phyloP scores from a whole-genome alignment of 495 filamentous ascomycete genomes.

The Neurospora africana region DNA sequence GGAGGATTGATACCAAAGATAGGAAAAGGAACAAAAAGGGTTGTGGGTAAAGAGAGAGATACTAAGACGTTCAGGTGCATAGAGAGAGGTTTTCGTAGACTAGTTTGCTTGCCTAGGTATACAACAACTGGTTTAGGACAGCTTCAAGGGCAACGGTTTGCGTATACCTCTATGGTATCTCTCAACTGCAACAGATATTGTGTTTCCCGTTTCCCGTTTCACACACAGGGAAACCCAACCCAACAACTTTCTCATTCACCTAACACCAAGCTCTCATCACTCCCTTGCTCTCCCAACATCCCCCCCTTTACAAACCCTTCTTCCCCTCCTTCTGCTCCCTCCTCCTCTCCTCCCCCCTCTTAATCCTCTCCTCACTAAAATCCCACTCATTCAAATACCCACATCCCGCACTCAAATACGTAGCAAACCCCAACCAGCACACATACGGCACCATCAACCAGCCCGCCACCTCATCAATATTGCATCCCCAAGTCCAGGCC shows the following conservation, averaged over 20 bases:
- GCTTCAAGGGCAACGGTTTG: not conserved
- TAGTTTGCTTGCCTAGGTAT: not conserved
- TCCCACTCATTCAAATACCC: slow-evolving; percentile 73
- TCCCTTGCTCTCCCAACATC: not conserved
- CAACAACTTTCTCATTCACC: not conserved
- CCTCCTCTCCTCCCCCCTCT: not conserved
- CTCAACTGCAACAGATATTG: not conserved
- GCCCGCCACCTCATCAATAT: slow-evolving; percentile 56
- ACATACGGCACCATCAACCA: slow-evolving; percentile 71
- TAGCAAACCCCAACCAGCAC: slow-evolving; percentile 74
- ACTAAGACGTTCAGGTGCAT: not conserved
- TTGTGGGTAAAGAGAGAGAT: not conserved
- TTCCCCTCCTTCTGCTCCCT: slow-evolving; percentile 2
- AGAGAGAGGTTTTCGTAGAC: not conserved
- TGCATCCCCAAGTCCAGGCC: slow-evolving; percentile 57
- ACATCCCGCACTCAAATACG: slow-evolving; percentile 61
- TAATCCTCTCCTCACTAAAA: slow-evolving; percentile 10
- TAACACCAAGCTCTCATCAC: not conserved
- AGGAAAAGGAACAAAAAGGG: not conserved
- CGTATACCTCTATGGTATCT: not conserved
- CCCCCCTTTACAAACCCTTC: not conserved
- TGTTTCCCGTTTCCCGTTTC: not conserved
- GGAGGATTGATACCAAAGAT: not conserved
- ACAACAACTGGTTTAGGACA: not conserved
- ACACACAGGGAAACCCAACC: not conserved